phyloP scores from a whole-genome alignment of 768 basidiomycete species.

The Mycena vulgaris region DNA sequence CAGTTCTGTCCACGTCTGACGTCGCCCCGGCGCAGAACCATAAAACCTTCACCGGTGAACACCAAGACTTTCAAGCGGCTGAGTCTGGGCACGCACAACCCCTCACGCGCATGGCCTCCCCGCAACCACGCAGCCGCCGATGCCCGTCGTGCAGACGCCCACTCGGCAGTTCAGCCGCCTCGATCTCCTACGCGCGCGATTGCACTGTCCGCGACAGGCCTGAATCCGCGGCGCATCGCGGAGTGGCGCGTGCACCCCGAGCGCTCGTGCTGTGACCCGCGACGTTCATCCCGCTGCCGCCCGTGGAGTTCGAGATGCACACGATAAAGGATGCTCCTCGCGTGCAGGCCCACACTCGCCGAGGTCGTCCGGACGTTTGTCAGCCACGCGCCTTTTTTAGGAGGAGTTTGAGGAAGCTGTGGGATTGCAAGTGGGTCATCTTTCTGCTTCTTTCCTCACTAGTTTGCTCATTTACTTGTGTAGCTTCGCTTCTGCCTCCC shows the following conservation, averaged over 20 bases:
- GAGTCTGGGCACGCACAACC: neutral
- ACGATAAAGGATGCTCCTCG: conserved; percentile 75
- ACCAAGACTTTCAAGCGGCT: neutral
- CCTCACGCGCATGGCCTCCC: neutral
- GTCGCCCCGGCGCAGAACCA: no score
- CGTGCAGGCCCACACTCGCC: conserved; percentile 70
- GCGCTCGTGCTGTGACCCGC: conserved; percentile 74
- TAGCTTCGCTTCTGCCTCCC: neutral
- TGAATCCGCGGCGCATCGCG: conserved; percentile 1
- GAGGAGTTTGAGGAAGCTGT: conserved; percentile 57
- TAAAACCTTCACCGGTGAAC: neutral
- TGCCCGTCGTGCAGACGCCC: neutral
- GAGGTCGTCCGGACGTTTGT: conserved; percentile 60
- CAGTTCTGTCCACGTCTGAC: no score
- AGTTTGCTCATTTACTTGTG: neutral
- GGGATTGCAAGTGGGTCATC: conserved; percentile 70
- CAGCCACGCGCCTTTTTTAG: conserved; percentile 53
- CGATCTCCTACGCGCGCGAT: no score
- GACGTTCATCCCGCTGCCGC: conserved; percentile 70
- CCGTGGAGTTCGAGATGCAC: conserved; percentile 81
- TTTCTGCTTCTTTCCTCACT: neutral
- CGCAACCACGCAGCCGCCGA: neutral
- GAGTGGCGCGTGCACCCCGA: conserved; percentile 43
- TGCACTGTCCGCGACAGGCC: neutral
- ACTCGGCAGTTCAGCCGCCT: neutral